Conservation (phyloP, 352 stramenopile genomes). For the Detonula confervacea region DNA sequence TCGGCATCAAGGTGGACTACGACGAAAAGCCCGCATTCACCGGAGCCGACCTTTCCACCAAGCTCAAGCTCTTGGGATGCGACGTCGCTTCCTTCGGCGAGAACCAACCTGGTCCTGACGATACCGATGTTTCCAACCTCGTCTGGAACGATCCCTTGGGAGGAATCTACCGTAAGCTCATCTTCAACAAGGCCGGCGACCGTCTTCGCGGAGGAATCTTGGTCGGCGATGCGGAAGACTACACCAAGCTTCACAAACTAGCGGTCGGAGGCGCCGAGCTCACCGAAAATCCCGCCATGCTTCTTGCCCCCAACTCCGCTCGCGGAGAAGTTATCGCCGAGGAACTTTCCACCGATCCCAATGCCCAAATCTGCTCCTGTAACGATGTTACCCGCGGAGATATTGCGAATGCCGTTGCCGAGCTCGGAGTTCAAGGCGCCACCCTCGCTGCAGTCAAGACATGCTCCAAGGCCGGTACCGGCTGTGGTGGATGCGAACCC, state of each 20-base stretch:
- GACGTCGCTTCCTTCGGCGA: constrained; percentile 92
- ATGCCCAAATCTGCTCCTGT: constrained; percentile 91
- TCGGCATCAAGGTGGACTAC: constrained; percentile 58
- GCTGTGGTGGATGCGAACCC: constrained; percentile 90
- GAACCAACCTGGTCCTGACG: constrained; percentile 87
- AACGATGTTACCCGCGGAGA: constrained; percentile 91
- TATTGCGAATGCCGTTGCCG: constrained; percentile 86
- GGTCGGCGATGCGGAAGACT: constrained; percentile 91
- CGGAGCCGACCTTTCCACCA: constrained; percentile 90
- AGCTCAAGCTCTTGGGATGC: constrained; percentile 93
- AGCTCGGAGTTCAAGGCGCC: constrained; percentile 86
- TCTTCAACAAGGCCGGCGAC: constrained; percentile 88
- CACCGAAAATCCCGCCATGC: constrained; percentile 61
- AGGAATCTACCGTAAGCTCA: constrained; percentile 92
- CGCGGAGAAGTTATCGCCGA: constrained; percentile 73
- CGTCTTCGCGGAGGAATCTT: constrained; percentile 89
- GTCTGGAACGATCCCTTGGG: constrained; percentile 91
- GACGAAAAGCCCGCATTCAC: constrained; percentile 82
- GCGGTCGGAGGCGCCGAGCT: constrained; percentile 62
- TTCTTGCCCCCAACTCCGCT: constrained; percentile 65
- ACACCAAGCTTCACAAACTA: constrained; percentile 84
- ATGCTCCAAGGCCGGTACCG: constrained; percentile 88
- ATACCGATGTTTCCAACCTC: constrained; percentile 85
- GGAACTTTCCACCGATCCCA: constrained; percentile 74
- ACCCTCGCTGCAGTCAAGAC: constrained; percentile 87